phyloP scores from a whole-genome alignment of 176 grass and related monocot species.

The Aechmea fasciata region DNA sequence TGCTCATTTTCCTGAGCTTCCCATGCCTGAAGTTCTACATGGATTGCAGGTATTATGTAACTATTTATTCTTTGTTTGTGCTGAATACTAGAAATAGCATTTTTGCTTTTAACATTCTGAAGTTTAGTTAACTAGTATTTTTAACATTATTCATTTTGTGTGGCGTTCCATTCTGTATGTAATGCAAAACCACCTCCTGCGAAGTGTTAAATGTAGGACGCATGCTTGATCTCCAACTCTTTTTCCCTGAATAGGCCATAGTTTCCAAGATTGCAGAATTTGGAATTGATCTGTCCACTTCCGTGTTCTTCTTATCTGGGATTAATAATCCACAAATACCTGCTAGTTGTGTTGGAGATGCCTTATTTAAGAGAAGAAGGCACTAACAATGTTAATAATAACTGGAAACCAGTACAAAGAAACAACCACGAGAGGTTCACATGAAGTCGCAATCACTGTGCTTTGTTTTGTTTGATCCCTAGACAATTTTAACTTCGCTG shows the following conservation, averaged over 20 bases:
- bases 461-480: neutral
- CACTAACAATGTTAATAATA: no score
- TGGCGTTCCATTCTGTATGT: neutral
- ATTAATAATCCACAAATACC: no score
- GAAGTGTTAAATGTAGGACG: neutral
- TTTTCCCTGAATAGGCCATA: neutral
- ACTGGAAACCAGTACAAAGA: no score
- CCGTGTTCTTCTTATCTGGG: no score
- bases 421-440: neutral
- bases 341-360: no score
- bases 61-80: neutral
- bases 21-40: constrained; percentile 88
- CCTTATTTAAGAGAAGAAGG: no score
- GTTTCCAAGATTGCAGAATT: neutral
- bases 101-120: neutral
- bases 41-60: constrained; percentile 61
- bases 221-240: neutral
- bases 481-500: neutral
- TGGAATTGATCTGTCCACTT: neutral
- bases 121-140: neutral
- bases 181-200: neutral
- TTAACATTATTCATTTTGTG: neutral
- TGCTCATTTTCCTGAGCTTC: constrained; percentile 80
- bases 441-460: constrained; percentile 2
- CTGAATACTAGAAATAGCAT: neutral